Conservation (phyloP, 1,139 yeast genomes). For the Debaryomyces sp. region DNA sequence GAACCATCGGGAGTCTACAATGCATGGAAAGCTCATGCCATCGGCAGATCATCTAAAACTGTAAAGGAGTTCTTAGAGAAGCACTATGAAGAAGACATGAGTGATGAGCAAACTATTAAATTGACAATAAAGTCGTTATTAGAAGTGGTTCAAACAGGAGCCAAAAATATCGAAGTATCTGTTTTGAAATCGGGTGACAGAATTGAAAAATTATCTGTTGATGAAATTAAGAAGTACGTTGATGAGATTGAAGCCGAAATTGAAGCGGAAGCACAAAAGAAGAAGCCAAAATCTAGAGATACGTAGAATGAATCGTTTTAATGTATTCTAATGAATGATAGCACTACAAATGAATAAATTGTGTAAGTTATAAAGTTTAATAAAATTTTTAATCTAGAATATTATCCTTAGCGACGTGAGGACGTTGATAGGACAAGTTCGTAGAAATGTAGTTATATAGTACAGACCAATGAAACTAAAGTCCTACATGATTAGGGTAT, state of each 20-base stretch:
- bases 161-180: slow-evolving; percentile 91
- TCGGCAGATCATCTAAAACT: slow-evolving; percentile 93
- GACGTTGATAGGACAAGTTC: neutral
- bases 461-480: neutral
- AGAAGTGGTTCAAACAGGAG: slow-evolving; percentile 98
- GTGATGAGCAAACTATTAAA: slow-evolving; percentile 74
- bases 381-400: neutral
- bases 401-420: neutral
- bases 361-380: slow-evolving; percentile 1
- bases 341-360: neutral
- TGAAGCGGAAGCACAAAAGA: slow-evolving; percentile 86
- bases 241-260: slow-evolving; percentile 86
- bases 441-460: neutral
- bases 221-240: slow-evolving; percentile 62
- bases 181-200: slow-evolving; percentile 72
- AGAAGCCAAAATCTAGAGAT: slow-evolving; percentile 55
- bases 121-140: slow-evolving; percentile 84
- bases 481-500: neutral
- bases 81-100: slow-evolving; percentile 71
- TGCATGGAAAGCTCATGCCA: slow-evolving; percentile 99
- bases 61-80: slow-evolving; percentile 95
- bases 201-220: slow-evolving; percentile 61
- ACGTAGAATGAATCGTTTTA: slow-evolving; percentile 8
- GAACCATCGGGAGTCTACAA: slow-evolving; percentile 98
- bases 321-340: slow-evolving; percentile 3